Evolutionary conservation across 2,329 filamentous ascomycete species (phyloP).

Genomic region (Scytalidium lignicola): DNA sequence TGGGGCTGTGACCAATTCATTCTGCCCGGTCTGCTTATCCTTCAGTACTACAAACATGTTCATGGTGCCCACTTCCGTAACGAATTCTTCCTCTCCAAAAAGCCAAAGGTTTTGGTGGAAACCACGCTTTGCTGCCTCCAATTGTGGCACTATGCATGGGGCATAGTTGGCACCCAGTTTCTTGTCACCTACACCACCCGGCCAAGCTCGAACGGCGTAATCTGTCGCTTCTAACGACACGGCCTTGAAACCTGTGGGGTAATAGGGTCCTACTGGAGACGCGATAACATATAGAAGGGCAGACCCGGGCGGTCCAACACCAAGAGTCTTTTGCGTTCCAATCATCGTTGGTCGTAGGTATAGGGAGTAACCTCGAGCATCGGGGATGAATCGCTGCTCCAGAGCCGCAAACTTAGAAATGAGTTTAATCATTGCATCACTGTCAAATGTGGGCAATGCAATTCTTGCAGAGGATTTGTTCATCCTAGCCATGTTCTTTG

Average conservation of each 20-base stretch:
- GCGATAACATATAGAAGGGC: slow-evolving; percentile 94
- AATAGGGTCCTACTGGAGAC: slow-evolving; percentile 94
- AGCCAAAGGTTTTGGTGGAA: slow-evolving; percentile 99
- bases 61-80: slow-evolving; percentile 98
- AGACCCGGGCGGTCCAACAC: slow-evolving; percentile 85
- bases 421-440: slow-evolving; percentile 69
- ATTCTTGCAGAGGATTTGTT: slow-evolving; percentile 91
- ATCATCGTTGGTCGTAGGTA: slow-evolving; percentile 97
- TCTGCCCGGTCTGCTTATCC: slow-evolving; percentile 82
- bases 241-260: slow-evolving; percentile 97
- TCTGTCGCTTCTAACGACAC: slow-evolving; percentile 92
- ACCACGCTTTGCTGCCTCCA: slow-evolving; percentile 82
- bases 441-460: slow-evolving; percentile 81
- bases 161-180: slow-evolving; percentile 99
- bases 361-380: slow-evolving; percentile 82
- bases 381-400: slow-evolving; percentile 86
- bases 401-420: slow-evolving; percentile 75
- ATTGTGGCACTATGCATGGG: slow-evolving; percentile 96
- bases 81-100: slow-evolving; percentile 90
- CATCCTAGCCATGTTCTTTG: slow-evolving; percentile 92
- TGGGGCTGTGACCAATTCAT: slow-evolving; percentile 90
- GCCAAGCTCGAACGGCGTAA: slow-evolving; percentile 96
- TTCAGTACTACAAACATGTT: slow-evolving; percentile 88
- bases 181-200: slow-evolving; percentile 94
- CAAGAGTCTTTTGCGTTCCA: slow-evolving; percentile 90